Evolutionary conservation across 2,329 filamentous ascomycete species (phyloP).

Genomic region (Didymella glomerata): DNA sequence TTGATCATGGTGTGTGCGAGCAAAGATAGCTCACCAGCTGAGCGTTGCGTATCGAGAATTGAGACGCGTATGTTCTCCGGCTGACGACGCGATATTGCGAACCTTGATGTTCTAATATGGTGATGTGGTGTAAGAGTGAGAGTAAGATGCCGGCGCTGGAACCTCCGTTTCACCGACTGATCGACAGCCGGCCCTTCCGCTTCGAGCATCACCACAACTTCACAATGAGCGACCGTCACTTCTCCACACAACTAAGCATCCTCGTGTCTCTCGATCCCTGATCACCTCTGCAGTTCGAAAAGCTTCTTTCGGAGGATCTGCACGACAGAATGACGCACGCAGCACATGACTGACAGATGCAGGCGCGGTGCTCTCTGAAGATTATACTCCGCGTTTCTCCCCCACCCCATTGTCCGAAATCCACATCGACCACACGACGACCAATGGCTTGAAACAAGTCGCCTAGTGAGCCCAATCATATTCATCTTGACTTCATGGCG

Average conservation of each 20-base stretch:
- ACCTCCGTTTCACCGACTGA: constrained; percentile 9
- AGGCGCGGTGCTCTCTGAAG: neutral
- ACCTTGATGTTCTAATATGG: neutral
- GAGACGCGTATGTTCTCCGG: neutral
- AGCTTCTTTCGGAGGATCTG: constrained; percentile 11
- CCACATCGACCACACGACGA: constrained; percentile 1
- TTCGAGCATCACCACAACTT: neutral
- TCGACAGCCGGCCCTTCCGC: constrained; percentile 3
- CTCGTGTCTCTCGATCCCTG: neutral
- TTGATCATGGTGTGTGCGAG: neutral
- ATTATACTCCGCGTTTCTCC: constrained; percentile 26
- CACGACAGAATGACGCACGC: constrained; percentile 9
- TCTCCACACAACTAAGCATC: constrained; percentile 1
- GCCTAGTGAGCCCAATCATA: neutral
- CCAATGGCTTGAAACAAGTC: constrained; percentile 8
- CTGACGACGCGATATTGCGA: neutral
- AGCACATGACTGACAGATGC: constrained; percentile 15
- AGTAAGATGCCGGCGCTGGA: constrained; percentile 4
- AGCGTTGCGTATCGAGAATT: neutral
- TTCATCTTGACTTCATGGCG: neutral
- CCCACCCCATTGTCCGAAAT: constrained; percentile 29
- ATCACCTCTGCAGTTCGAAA: neutral
- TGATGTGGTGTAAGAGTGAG: neutral
- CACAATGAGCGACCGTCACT: neutral
- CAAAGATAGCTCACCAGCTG: neutral